phyloP scores from a whole-genome alignment of 306 rosid genomes.

The Carpinus fangiana region DNA sequence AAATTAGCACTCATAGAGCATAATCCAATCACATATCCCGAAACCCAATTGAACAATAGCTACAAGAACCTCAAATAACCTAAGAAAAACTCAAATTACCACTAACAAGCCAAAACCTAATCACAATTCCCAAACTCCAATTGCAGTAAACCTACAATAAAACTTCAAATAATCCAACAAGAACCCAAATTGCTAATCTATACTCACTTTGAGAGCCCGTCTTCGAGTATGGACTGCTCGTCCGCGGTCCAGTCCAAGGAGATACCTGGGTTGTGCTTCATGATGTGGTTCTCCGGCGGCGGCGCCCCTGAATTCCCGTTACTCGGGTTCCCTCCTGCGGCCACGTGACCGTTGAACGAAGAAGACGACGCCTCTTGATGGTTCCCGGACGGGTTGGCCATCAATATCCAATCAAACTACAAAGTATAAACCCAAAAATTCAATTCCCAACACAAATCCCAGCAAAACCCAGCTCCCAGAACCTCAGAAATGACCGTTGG shows the following conservation, averaged over 20 bases:
- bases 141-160: conserved; percentile 4
- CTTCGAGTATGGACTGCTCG: conserved; percentile 80
- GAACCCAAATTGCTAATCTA: not conserved
- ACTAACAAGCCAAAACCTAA: not conserved
- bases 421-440: not conserved
- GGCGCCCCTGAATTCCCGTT: conserved; percentile 63
- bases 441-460: conserved; percentile 12
- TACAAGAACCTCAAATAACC: not conserved
- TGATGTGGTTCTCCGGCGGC: conserved; percentile 64
- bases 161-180: conserved; percentile 10
- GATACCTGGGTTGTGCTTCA: conserved; percentile 96
- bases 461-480: conserved; percentile 29
- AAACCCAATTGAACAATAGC: not conserved
- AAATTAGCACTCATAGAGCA: not conserved
- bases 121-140: not conserved
- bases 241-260: conserved; percentile 82
- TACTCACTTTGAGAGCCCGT: conserved; percentile 79
- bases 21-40: not conserved
- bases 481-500: conserved; percentile 40
- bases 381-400: conserved; percentile 77
- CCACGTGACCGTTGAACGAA: conserved; percentile 52
- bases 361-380: conserved; percentile 78
- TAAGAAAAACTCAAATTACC: not conserved
- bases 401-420: conserved; percentile 23
- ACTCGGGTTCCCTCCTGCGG: conserved; percentile 36